A percentile compares a stretch with the other conserved stretches of the same genome.
Conservation (phyloP, 495 filamentous ascomycete species). For the Penicillium waksmanii region DNA sequence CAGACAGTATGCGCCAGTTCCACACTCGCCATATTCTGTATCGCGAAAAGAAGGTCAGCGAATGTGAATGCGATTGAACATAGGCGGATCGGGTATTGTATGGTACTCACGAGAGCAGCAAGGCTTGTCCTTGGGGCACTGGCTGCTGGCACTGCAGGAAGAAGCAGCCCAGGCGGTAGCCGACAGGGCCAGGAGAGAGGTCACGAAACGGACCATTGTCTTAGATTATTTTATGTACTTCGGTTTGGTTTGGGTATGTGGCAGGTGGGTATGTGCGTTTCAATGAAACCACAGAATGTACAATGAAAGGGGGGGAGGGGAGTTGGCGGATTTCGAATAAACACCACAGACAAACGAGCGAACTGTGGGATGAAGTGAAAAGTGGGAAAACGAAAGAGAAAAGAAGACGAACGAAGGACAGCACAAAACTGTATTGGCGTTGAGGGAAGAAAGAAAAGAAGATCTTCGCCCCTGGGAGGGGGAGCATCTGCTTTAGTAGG, state of each 20-base stretch:
- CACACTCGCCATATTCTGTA: constrained; percentile 90
- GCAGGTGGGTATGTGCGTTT: constrained; percentile 15
- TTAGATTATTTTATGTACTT: constrained; percentile 27
- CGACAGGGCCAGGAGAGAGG: constrained; percentile 38
- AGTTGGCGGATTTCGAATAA: background rate
- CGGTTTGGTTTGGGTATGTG: constrained; percentile 10
- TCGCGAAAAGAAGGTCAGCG: background rate
- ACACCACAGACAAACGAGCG: constrained; percentile 30
- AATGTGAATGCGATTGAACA: background rate
- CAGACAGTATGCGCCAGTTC: constrained; percentile 92
- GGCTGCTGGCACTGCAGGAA: constrained; percentile 59
- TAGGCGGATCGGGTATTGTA: no score
- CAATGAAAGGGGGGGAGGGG: constrained; percentile 9
- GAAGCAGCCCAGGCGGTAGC: constrained; percentile 41
- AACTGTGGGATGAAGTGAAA: constrained; percentile 22
- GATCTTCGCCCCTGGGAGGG: background rate
- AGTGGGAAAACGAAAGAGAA: constrained; percentile 9
- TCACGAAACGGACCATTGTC: constrained; percentile 41
- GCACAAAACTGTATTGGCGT: constrained; percentile 8
- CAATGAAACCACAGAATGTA: constrained; percentile 20
- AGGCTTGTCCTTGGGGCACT: constrained; percentile 75
- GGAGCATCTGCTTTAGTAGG: background rate
- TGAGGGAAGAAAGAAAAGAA: constrained; percentile 3
- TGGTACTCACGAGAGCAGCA: constrained; percentile 88
- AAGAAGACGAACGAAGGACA: constrained; percentile 18